Conservation (phyloP, 192 early-diverging fungal genomes). For the Coemansia sp. region DNA sequence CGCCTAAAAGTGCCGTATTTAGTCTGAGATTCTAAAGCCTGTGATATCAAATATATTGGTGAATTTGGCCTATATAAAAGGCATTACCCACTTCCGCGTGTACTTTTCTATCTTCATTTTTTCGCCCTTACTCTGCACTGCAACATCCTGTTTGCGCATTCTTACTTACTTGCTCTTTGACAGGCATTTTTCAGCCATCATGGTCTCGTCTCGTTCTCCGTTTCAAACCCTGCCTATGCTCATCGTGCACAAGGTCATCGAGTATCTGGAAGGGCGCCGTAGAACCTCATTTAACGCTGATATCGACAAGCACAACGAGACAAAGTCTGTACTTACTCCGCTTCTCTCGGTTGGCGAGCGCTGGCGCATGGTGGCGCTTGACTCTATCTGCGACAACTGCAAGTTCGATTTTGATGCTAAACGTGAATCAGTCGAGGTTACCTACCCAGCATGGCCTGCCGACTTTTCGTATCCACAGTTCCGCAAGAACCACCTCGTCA, state of each 20-base stretch:
- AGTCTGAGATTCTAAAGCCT: neutral
- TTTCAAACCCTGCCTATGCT: neutral
- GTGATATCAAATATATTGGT: neutral
- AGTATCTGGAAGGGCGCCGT: neutral
- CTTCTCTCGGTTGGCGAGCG: neutral
- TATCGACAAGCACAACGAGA: neutral
- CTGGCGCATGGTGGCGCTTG: slow-evolving; percentile 5
- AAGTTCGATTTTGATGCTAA: neutral
- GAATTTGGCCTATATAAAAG: neutral
- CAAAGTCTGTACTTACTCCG: neutral
- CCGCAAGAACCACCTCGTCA: neutral
- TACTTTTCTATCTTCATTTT: no score
- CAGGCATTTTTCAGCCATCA: neutral
- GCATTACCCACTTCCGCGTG: neutral
- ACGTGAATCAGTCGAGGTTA: neutral
- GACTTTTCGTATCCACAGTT: neutral
- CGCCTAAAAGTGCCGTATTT: neutral
- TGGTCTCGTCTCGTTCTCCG: neutral
- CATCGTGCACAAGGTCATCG: neutral
- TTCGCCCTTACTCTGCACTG: no score
- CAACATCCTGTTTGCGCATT: no score
- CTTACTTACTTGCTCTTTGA: neutral
- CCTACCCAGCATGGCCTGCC: slow-evolving; percentile 2
- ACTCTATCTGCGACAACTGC: slow-evolving; percentile 5
- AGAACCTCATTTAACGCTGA: neutral